Evolutionary conservation across 768 basidiomycete genomes (phyloP), one percentile per base, ranked within the genome.

Genomic region (Termitomyces sp.): DNA sequence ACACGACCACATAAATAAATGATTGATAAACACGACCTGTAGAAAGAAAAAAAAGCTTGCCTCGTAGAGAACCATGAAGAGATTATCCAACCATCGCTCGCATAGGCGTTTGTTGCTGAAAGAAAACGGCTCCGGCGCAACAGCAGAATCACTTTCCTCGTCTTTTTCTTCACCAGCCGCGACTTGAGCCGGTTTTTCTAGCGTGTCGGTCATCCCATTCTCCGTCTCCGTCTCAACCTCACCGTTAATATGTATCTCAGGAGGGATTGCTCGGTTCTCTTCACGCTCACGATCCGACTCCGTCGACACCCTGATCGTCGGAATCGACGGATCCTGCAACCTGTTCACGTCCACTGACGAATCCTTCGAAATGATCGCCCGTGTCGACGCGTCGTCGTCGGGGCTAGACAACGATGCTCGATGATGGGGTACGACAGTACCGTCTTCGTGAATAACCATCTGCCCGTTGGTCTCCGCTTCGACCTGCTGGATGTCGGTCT

Each of bases 61-160:
- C 83, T 98, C 95, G 68, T 98, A 98, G 5, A 99, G 76, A 3
- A 98, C 94, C 94, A 97, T 98, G 76, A 96, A 99, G 59, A 98
- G 70, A 64, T 98, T 98, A 68, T 98, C 95, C 48, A 99, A 78
- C 97, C 97, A 98, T 51, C 96, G 80, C 69, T 98, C 97, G 67
- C 97, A 99, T 38, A 99, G 75, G 48, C 97, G 81, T 78, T 98
- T 99, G 73, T 93, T 98, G 68, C 86, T 94, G 73, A 99, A 97
- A 24, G 94, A 92, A 70, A 92, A 93, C 2, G 87, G 75, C 57
- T 91, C 89, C 42, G 82, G 76, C 3, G 69, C 58, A 24, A 72
- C 57, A 10, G 67, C 47, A 40, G 75, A 58, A 4, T 56, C 55
- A 18, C 68, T 67, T 49, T 75, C 77, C 33, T 68, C 73, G 51